Conservation (phyloP, 768 basidiomycete species). For the Rhizopogon salebrosus region DNA sequence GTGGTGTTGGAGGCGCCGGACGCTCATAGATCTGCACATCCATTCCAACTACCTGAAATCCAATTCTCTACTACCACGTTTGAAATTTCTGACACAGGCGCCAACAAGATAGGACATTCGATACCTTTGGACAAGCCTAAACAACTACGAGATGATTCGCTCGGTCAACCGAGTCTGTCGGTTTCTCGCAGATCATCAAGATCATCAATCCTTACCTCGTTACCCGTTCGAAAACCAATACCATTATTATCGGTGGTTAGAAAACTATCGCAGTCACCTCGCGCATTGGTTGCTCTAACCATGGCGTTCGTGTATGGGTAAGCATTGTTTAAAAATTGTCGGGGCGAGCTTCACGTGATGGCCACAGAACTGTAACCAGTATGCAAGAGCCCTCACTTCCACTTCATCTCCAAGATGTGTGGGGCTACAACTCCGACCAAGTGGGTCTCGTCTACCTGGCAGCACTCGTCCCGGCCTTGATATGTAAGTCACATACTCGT, state of each 20-base stretch:
- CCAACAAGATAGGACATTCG: neutral
- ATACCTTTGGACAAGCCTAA: neutral
- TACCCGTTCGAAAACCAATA: constrained; percentile 20
- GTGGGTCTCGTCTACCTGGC: constrained; percentile 70
- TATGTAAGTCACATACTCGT: constrained; percentile 44
- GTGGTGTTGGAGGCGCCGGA: neutral
- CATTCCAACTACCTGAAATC: no score
- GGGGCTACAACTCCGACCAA: constrained; percentile 40
- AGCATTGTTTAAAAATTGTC: constrained; percentile 3
- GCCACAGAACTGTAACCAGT: constrained; percentile 39
- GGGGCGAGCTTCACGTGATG: neutral
- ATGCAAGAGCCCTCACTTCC: constrained; percentile 55
- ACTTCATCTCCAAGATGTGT: constrained; percentile 45
- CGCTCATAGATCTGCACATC: neutral
- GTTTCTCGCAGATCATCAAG: neutral
- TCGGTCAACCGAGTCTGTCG: neutral
- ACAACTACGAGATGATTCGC: neutral
- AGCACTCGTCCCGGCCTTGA: constrained; percentile 54
- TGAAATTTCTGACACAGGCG: neutral
- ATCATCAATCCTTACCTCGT: constrained; percentile 3
- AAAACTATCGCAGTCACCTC: constrained; percentile 38
- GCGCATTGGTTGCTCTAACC: constrained; percentile 42
- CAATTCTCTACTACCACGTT: neutral
- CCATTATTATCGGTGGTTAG: constrained; percentile 39
- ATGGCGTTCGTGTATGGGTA: constrained; percentile 54